A percentile compares a stretch with the other conserved stretches of the same genome.
Evolutionary conservation across 768 basidiomycete genomes (phyloP).

Genomic region (Rhodocollybia butyracea): DNA sequence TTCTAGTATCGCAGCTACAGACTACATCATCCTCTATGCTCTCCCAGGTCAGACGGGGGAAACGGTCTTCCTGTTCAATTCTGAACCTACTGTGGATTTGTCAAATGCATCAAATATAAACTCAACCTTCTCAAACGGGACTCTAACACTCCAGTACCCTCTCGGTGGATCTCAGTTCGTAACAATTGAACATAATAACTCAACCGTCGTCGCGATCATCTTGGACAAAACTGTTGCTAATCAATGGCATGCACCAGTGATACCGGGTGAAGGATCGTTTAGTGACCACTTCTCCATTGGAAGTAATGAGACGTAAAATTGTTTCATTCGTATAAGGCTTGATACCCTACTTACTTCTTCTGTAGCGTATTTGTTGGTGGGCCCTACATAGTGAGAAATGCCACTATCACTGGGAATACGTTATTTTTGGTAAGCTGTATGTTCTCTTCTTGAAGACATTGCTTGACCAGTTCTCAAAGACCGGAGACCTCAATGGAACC

Average conservation of each 20-base stretch:
- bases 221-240: conserved; percentile 48
- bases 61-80: conserved; percentile 35
- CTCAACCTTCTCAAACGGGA: conserved; percentile 30
- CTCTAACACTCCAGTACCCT: conserved; percentile 36
- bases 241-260: conserved; percentile 47
- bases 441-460: background rate
- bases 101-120: conserved; percentile 26
- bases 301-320: conserved; percentile 37
- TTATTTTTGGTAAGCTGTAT: conserved; percentile 27
- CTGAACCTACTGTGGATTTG: conserved; percentile 25
- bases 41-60: conserved; percentile 39
- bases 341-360: background rate
- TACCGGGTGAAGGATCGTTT: conserved; percentile 33
- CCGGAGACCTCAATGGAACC: conserved; percentile 48
- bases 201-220: conserved; percentile 28
- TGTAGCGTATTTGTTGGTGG: conserved; percentile 45
- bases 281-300: conserved; percentile 43
- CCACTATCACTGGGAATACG: conserved; percentile 34
- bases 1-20: conserved; percentile 35
- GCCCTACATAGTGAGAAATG: conserved; percentile 52
- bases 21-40: conserved; percentile 44
- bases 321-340: background rate
- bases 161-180: conserved; percentile 32
- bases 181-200: conserved; percentile 25
- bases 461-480: conserved; percentile 20